Base-by-base conservation (phyloP, 1,139 yeast genomes). In the Diutina pseudorugosa region DNA sequence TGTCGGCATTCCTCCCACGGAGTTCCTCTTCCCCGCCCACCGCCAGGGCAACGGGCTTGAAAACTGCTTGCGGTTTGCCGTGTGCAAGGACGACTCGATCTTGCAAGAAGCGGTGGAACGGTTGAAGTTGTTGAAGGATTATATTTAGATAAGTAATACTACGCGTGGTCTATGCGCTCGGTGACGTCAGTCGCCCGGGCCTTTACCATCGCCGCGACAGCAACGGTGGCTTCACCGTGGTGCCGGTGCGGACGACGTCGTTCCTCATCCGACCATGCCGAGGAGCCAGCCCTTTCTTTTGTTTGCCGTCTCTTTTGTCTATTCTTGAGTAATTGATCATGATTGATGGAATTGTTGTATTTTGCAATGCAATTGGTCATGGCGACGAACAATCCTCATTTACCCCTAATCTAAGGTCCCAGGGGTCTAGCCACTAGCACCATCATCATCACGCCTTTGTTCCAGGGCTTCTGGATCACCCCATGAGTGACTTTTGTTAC, bases 1-100 rank as follows among this genome's bases (percentile, higher is more conserved):
- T 49, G 98, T 93, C 23, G 86, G 95, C 5, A 91, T 93, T 59
- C 98, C 98, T 12, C 98, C 98, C 33, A 85, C 96, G 4, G 98
- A 91, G 66, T 93, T 93, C 64, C 82, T 88, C 62, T 77, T 80
- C 49, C 68, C 69, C 5, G 61, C 61, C 11, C 76, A 79, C 50
- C 83, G 86, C 65, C 79, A 80, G 55, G 91, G 87, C 36, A 75
- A 79, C 55, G 80, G 83, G 18, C 90, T 93, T 52, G 96, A 90
- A 63, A 85, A 87, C 60, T 81, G 90, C 65, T 73, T 93, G 57
- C 81, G 98, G 65, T 91, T 93, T 67, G 98, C 98, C 16, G 95
- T 93, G 18, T 93, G 98, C 74, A 93, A 93, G 70, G 96, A 86
- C 61, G 95, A 93, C 64, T 73, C 71, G 4, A 74, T 88, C 56